Conservation (phyloP, 163 green algal genomes). For the Scenedesmus sp. region DNA sequence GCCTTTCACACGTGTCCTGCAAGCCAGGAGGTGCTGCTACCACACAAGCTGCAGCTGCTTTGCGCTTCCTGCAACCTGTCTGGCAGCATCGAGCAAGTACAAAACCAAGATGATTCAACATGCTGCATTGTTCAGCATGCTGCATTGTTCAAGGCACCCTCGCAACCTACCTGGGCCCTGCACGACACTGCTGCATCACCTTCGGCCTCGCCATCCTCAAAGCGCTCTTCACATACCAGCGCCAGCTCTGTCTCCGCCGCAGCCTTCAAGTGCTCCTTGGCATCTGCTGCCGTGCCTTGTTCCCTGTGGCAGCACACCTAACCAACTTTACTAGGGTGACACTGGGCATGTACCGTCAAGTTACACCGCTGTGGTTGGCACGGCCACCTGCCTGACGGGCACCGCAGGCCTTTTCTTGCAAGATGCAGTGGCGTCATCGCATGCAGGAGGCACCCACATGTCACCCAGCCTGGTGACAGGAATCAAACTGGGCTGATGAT, state of each 20-base stretch:
- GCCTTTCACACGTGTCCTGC: neutral
- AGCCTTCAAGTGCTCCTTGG: neutral
- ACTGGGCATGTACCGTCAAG: no score
- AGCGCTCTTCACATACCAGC: neutral
- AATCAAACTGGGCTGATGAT: no score
- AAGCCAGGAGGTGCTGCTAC: neutral
- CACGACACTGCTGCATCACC: neutral
- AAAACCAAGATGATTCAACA: neutral
- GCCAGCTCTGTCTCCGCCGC: neutral
- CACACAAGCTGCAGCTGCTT: neutral
- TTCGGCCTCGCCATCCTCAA: conserved; percentile 4
- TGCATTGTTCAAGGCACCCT: neutral
- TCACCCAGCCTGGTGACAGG: no score
- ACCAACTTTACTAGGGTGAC: neutral
- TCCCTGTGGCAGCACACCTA: neutral
- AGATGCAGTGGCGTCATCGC: no score
- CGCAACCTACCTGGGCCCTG: neutral
- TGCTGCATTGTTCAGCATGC: neutral
- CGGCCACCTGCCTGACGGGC: no score
- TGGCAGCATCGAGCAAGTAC: neutral
- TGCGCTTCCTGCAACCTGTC: neutral
- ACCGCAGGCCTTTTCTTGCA: no score
- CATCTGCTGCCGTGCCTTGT: neutral
- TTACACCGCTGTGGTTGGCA: no score
- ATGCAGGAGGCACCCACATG: no score